Base-by-base conservation (phyloP, 208 protist genomes). In the Wallacemonas sp. region DNA sequence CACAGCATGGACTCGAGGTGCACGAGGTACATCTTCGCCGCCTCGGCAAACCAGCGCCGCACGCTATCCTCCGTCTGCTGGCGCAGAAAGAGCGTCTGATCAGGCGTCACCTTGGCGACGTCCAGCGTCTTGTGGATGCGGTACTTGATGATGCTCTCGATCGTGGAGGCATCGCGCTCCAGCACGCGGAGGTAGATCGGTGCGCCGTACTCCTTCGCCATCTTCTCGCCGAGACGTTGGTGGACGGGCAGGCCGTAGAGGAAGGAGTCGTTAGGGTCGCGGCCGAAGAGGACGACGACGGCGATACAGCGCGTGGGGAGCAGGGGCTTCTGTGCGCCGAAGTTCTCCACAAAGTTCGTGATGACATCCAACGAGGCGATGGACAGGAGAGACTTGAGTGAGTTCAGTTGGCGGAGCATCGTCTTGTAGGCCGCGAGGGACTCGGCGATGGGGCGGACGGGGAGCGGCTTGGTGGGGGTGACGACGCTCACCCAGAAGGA, bases 1-100 rank as follows among this genome's bases (percentile, higher is more conserved):
- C 88, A 94, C 39, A 94, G 76, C 88, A 94, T 90, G 26, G 77
- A 77, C 77, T 94, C 88, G 8, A 91, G 65, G 57, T 91, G 79
- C 33, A 89, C 61, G 1, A 94, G 68, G 63, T 88, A 91, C 29
- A 71, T 63, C 78, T 83, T 88, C 63, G 73, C 71, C 60, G 82
- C 81, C 72, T 89, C 83, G 15, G 58, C 53, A 17, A 68, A 73
- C 85, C 88, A 94, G 42, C 68, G 72, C 34, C 72, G 77, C 58
- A 92, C 70, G 15, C 76, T 66, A 41, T 92, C 85, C 19, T 75
- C 32, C 4, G 85, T 92, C 61, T 91, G 83, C 68, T 89, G 75
- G 45, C 81, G 80, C 38, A 92, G 44, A 29, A 71, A 59, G 45
- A 78, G 65, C 19, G 71, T 27, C 71, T 87, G 68, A 2, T 79